These are phyloP conservation scores for Candolleomyces efflorescens DNA, from an alignment of 768 basidiomycete species.

Conservation along the genomic window DNA sequence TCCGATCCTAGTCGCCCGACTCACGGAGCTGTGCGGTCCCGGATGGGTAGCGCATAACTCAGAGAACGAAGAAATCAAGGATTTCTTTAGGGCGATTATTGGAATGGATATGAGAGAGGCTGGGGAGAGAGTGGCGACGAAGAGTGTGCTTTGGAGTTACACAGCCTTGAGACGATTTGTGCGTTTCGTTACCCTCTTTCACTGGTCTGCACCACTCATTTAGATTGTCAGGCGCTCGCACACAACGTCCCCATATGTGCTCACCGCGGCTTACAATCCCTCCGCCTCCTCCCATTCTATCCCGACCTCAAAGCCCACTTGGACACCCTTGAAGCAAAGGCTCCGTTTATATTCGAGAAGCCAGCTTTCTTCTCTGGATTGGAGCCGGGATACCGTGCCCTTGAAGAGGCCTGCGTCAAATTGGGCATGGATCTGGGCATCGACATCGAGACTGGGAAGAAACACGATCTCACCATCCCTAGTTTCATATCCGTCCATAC, in stretches of 20 bases:
- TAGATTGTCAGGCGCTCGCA: constrained; percentile 52
- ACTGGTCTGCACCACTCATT: constrained; percentile 11
- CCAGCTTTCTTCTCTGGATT: constrained; percentile 62
- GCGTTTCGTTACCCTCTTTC: constrained; percentile 25
- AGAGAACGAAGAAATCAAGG: constrained; percentile 66
- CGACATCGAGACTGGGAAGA: constrained; percentile 36
- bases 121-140: constrained; percentile 74
- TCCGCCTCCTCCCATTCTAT: constrained; percentile 58
- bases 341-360: constrained; percentile 54
- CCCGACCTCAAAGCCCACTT: constrained; percentile 58
- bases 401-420: constrained; percentile 54
- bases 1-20: constrained; percentile 65
- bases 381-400: constrained; percentile 51
- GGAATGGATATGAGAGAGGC: constrained; percentile 77
- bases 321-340: constrained; percentile 54
- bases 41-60: constrained; percentile 68
- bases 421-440: constrained; percentile 24
- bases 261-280: constrained; percentile 62
- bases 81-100: constrained; percentile 66
- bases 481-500: background rate
- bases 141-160: constrained; percentile 77
- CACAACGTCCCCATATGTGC: constrained; percentile 65
- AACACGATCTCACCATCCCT: constrained; percentile 24
- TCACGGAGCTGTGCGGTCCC: constrained; percentile 55
- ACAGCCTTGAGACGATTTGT: constrained; percentile 75